These are phyloP conservation scores for Stachybotrys chlorohalonatus DNA, from an alignment of 2,329 filamentous ascomycete species.

Conservation along the genomic window DNA sequence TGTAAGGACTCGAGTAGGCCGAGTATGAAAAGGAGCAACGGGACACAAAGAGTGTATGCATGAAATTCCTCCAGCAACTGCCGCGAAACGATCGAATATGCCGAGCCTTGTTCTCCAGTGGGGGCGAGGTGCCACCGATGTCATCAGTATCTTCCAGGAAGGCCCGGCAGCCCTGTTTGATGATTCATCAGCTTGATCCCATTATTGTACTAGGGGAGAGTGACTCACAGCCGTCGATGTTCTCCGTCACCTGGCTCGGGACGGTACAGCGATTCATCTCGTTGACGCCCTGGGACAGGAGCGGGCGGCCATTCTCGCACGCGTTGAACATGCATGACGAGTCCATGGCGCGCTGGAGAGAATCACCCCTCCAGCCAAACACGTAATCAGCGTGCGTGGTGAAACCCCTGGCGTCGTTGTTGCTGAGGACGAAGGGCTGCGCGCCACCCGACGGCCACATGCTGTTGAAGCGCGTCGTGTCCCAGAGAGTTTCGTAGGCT, in stretches of 20 bases:
- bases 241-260: neutral
- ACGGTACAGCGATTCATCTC: neutral
- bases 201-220: neutral
- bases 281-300: neutral
- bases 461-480: slow-evolving; percentile 26
- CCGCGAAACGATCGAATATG: too few species aligned
- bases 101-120: too few species aligned
- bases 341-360: slow-evolving; percentile 18
- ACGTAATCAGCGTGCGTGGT: slow-evolving; percentile 30
- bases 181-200: too few species aligned
- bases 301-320: neutral
- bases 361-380: slow-evolving; percentile 26
- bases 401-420: slow-evolving; percentile 21
- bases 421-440: slow-evolving; percentile 18
- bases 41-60: too few species aligned
- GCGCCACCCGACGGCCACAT: slow-evolving; percentile 15
- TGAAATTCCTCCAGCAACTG: too few species aligned
- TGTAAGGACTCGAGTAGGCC: too few species aligned
- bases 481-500: slow-evolving; percentile 31
- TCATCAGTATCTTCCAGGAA: neutral
- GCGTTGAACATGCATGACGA: slow-evolving; percentile 2
- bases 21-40: too few species aligned
- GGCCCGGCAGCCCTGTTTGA: neutral
- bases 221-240: neutral
- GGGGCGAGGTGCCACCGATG: too few species aligned